A percentile compares a stretch with the other conserved stretches of the same genome.
phyloP scores from a whole-genome alignment of 495 filamentous ascomycete genomes.

The Echria macrotheca region DNA sequence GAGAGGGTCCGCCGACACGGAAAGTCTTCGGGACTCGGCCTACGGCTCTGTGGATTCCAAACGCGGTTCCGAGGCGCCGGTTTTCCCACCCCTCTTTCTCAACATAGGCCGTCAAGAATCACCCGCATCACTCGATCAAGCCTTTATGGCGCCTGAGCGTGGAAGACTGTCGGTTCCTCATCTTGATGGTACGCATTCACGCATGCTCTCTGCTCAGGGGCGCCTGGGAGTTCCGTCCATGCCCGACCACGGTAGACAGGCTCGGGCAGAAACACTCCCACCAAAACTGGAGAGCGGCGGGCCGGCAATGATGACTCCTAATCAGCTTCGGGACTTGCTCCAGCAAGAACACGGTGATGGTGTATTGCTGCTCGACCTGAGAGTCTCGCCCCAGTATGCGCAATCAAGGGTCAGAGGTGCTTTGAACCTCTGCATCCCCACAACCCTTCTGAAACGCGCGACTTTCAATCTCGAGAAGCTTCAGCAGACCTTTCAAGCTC shows the following conservation, averaged over 20 bases:
- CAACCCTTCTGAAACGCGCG: constrained; percentile 82
- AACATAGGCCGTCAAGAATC: constrained; percentile 32
- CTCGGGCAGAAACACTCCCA: constrained; percentile 55
- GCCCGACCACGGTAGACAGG: not conserved
- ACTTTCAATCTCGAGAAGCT: constrained; percentile 91
- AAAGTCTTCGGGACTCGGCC: constrained; percentile 39
- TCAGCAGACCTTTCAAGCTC: constrained; percentile 76
- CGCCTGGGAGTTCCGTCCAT: constrained; percentile 23
- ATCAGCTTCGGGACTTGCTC: constrained; percentile 64
- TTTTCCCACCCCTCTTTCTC: constrained; percentile 31
- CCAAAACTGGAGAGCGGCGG: constrained; percentile 38
- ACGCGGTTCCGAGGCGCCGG: constrained; percentile 39
- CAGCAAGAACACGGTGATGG: constrained; percentile 46
- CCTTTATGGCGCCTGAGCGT: constrained; percentile 27
- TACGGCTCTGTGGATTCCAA: constrained; percentile 45
- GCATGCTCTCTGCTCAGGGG: constrained; percentile 43
- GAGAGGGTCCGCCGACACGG: constrained; percentile 25
- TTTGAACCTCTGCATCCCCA: constrained; percentile 91
- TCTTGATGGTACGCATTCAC: constrained; percentile 44
- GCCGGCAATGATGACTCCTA: constrained; percentile 55
- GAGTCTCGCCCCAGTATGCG: constrained; percentile 77
- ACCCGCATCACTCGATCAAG: constrained; percentile 32
- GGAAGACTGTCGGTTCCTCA: constrained; percentile 31
- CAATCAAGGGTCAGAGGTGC: constrained; percentile 69
- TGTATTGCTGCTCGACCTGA: constrained; percentile 77